Conservation (phyloP, 225 moss, liverwort and hornwort genomes). For the Thuidium tamariscinum region DNA sequence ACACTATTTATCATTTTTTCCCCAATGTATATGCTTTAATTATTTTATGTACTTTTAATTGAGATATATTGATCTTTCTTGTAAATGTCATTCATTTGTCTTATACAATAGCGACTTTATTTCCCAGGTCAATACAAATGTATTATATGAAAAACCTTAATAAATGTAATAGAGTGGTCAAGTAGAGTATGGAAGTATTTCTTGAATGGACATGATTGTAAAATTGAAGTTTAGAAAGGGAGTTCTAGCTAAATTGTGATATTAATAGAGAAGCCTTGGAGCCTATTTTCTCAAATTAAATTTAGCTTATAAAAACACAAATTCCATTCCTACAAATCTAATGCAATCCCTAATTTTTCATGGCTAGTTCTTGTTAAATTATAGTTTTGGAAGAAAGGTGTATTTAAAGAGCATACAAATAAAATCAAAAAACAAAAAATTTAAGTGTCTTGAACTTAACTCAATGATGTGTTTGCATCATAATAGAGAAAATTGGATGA, state of each 20-base stretch:
- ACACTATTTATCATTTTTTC: fast-evolving
- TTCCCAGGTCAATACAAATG: neutral
- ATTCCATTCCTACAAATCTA: neutral
- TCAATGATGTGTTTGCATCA: neutral
- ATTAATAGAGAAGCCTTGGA: neutral
- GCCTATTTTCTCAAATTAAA: neutral
- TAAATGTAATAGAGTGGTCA: too few species aligned
- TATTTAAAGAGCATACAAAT: neutral
- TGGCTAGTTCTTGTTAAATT: neutral
- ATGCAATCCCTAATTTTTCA: neutral
- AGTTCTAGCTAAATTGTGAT: neutral
- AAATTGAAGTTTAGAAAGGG: neutral
- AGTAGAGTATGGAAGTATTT: neutral
- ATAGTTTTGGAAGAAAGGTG: neutral
- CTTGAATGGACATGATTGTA: neutral
- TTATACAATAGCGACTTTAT: neutral
- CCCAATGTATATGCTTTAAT: too few species aligned
- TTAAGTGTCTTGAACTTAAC: neutral
- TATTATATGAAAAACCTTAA: neutral
- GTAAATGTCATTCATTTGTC: neutral
- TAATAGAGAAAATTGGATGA: neutral
- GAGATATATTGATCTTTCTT: neutral
- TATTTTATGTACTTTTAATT: neutral
- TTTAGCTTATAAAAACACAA: fast-evolving
- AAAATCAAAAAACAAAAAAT: neutral